Percentiles rank a stretch among this genome's conserved stretches.
Conservation (phyloP, 2,329 filamentous ascomycete genomes). For the Teratosphaeria epicoccoides region DNA sequence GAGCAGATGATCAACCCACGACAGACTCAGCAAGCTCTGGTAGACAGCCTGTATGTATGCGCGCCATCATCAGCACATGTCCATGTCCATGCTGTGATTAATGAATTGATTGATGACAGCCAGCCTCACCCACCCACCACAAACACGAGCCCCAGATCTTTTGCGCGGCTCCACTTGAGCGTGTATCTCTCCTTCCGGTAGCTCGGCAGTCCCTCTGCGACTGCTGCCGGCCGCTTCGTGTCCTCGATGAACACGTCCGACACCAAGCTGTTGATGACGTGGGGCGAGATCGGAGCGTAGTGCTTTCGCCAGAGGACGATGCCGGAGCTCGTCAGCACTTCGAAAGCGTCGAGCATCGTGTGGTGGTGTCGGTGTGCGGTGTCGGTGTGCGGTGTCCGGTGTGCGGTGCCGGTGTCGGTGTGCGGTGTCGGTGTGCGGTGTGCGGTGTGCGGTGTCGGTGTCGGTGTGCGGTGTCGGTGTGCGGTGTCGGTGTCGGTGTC, state of each 20-base stretch:
- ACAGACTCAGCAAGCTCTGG: slow-evolving; percentile 84
- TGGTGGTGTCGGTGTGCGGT: slow-evolving; percentile 31
- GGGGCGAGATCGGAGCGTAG: slow-evolving; percentile 67
- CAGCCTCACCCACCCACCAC: slow-evolving; percentile 63
- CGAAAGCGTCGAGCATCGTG: slow-evolving; percentile 87
- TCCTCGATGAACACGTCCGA: slow-evolving; percentile 92
- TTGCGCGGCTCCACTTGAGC: slow-evolving; percentile 82
- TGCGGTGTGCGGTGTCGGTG: not conserved
- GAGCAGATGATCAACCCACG: slow-evolving; percentile 93
- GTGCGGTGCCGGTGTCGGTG: not conserved
- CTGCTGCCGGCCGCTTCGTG: slow-evolving; percentile 45
- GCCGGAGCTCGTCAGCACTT: slow-evolving; percentile 89
- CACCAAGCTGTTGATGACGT: slow-evolving; percentile 88
- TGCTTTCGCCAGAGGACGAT: slow-evolving; percentile 93
- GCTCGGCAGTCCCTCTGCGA: slow-evolving; percentile 45
- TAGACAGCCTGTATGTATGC: slow-evolving; percentile 77
- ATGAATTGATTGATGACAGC: slow-evolving; percentile 1
- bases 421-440: not conserved
- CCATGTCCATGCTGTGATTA: not conserved
- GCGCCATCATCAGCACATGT: not conserved
- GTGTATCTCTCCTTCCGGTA: slow-evolving; percentile 93
- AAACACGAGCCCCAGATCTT: slow-evolving; percentile 90
- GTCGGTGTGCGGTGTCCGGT: not conserved
- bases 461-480: no score
- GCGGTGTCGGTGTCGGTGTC: no score